phyloP scores from a whole-genome alignment of 1,284 basidiomycete species.

The Sanghuangporus baumii region DNA sequence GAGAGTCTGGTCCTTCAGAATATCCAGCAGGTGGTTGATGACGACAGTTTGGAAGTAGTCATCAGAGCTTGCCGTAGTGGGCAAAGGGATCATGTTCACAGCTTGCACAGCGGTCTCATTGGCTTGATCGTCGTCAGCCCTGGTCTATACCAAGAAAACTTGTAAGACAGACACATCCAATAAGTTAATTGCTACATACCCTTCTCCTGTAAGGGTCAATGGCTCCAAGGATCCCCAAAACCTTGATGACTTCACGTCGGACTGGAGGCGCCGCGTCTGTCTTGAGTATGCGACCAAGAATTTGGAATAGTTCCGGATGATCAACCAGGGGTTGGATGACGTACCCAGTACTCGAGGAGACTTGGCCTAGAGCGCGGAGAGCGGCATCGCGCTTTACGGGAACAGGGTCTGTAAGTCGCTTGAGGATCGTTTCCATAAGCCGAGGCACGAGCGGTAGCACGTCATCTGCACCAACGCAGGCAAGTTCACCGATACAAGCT shows the following conservation, averaged over 20 bases:
- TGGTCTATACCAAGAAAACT: conserved; percentile 38
- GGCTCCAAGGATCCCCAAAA: conserved; percentile 96
- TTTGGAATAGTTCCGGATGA: conserved; percentile 85
- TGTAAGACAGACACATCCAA: background rate
- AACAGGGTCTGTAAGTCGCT: conserved; percentile 83
- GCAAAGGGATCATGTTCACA: conserved; percentile 52
- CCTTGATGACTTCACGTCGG: conserved; percentile 89
- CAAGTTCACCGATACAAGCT: conserved; percentile 92
- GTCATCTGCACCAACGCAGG: conserved; percentile 92
- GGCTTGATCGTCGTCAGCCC: conserved; percentile 71
- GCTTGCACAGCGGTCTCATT: conserved; percentile 64
- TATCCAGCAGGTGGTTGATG: conserved; percentile 83
- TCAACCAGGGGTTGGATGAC: conserved; percentile 91
- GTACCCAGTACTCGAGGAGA: conserved; percentile 94
- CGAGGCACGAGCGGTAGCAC: conserved; percentile 78
- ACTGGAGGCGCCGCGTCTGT: conserved; percentile 75
- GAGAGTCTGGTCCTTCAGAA: conserved; percentile 86
- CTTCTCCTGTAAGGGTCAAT: conserved; percentile 95
- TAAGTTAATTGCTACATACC: conserved; percentile 35
- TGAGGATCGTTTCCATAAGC: conserved; percentile 87
- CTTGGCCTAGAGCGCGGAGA: conserved; percentile 88
- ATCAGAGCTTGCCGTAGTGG: conserved; percentile 58
- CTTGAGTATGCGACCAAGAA: conserved; percentile 83
- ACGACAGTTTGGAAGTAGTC: conserved; percentile 99
- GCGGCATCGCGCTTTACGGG: conserved; percentile 91